A percentile compares a stretch with the other conserved stretches of the same genome.
Evolutionary conservation across 345 rosid genomes (phyloP).

Genomic region (Arabis hirsuta): DNA sequence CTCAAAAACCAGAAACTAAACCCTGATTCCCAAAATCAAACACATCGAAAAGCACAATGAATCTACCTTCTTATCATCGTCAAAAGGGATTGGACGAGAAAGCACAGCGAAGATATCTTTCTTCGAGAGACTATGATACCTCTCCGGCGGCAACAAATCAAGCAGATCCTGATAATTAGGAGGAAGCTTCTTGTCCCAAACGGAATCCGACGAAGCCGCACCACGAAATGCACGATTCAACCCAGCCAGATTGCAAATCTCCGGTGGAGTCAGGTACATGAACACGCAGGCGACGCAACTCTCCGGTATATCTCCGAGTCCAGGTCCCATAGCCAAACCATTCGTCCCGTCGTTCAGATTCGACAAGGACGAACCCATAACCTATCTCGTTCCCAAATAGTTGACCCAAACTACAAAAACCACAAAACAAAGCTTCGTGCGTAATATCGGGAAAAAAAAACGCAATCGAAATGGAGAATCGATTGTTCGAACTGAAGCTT

Average conservation of each 20-base stretch:
- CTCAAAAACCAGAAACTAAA: slow-evolving; percentile 16
- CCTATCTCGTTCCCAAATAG: slow-evolving; percentile 17
- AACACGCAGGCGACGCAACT: slow-evolving; percentile 92
- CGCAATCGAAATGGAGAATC: slow-evolving; percentile 14
- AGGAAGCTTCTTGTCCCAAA: slow-evolving; percentile 90
- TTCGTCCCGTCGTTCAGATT: slow-evolving; percentile 64
- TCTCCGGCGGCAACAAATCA: slow-evolving; percentile 77
- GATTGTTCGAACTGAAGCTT: neutral
- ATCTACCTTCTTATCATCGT: slow-evolving; percentile 71
- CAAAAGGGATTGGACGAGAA: slow-evolving; percentile 74
- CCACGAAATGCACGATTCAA: slow-evolving; percentile 80
- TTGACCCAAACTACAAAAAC: slow-evolving; percentile 35
- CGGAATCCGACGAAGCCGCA: slow-evolving; percentile 91
- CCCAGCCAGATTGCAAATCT: slow-evolving; percentile 95
- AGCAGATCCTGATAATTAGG: slow-evolving; percentile 80
- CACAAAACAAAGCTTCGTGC: slow-evolving; percentile 23
- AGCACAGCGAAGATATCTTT: slow-evolving; percentile 88
- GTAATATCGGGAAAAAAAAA: neutral
- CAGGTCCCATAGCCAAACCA: slow-evolving; percentile 57
- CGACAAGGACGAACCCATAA: slow-evolving; percentile 90
- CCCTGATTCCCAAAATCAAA: slow-evolving; percentile 44
- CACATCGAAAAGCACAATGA: neutral
- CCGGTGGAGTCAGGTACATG: slow-evolving; percentile 82
- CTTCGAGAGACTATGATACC: slow-evolving; percentile 61
- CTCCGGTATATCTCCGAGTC: slow-evolving; percentile 93